Evolutionary conservation across 495 filamentous ascomycete species (phyloP), one percentile per base, ranked within the genome.

Genomic region (Penicillium desertorum): DNA sequence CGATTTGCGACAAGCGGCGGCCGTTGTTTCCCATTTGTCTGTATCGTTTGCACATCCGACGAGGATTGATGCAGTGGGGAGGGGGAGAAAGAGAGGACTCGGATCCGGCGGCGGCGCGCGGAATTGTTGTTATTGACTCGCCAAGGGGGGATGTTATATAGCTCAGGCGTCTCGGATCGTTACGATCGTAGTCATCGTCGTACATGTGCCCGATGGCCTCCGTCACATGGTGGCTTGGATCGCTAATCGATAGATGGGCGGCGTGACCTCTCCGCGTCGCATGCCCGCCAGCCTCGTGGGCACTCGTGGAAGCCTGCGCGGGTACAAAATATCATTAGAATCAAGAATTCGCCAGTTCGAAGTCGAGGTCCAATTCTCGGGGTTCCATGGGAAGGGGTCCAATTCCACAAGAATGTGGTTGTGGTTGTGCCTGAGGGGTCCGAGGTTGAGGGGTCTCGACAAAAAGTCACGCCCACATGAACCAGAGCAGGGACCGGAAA

Each of bases 151-250:
- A 81, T 32, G 77, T 66, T 54, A 85, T 76, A 74, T 87, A 88
- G 68, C 84, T 89, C 49, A 87, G 73, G 44, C 86, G 86, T 51
- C 84, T 74, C 9, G 79, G 76, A 43, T 86, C 80, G 63, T 79
- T 74, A 63, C 74, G 80, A 59, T 89, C 83, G 65, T 91, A 86
- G 69, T 89, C 85, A 67, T 92, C 88, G 64, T 87, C 90, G 75
- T 98, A 98, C 86, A 97, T 87, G 68, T 94, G 91, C 37, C 92
- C 92, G 68, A 98, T 97, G 45, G 92, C 90, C 68, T 98, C 94
- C 37, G 94, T 98, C 69, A 97, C 93, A 84, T 98, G 94, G 78
- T 98, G 93, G 72, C 83, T 90, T 61, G 88, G 84, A 65, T 90
- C 87, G 72, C 86, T 88, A 63, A 90, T 89, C 57, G 87, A 89